These are phyloP conservation scores for Rhizopogon rudus DNA, from an alignment of 768 basidiomycete genomes.

Conservation along the genomic window DNA sequence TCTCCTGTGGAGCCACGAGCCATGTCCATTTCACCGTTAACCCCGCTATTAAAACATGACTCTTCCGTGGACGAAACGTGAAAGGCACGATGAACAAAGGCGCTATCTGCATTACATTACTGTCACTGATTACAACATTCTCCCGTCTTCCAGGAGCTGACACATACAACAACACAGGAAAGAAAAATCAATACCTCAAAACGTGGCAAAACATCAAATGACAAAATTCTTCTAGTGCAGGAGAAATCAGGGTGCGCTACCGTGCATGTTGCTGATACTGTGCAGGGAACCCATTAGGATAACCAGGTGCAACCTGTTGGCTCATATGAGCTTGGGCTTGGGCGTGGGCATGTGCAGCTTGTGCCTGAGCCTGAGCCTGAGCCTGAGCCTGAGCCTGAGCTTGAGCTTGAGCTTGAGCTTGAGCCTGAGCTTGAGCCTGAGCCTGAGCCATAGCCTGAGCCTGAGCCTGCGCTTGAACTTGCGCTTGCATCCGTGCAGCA, in stretches of 20 bases:
- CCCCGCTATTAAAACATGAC: neutral
- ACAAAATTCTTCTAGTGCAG: neutral
- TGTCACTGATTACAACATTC: neutral
- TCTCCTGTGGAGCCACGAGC: neutral
- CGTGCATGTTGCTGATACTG: constrained; percentile 28
- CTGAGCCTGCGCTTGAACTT: constrained; percentile 35
- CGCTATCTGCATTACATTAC: neutral
- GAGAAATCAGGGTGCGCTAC: constrained; percentile 6
- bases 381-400: constrained; percentile 26
- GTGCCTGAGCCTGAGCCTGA: constrained; percentile 20
- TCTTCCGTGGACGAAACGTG: neutral
- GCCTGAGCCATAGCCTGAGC: constrained; percentile 38
- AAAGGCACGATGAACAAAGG: neutral
- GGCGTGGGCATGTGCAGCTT: constrained; percentile 16
- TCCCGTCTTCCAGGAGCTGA: neutral
- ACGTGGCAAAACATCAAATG: neutral
- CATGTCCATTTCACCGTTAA: neutral
- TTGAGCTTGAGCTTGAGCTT: constrained; percentile 38
- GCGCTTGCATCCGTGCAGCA: constrained; percentile 35
- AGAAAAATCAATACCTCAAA: neutral
- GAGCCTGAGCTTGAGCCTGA: constrained; percentile 28
- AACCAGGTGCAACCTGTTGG: constrained; percentile 22
- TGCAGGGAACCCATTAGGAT: constrained; percentile 23
- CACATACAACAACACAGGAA: neutral
- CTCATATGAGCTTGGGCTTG: constrained; percentile 22